Evolutionary conservation across 352 stramenopile species (phyloP), one percentile per base, ranked within the genome.

Genomic region (Phytophthora citricola): DNA sequence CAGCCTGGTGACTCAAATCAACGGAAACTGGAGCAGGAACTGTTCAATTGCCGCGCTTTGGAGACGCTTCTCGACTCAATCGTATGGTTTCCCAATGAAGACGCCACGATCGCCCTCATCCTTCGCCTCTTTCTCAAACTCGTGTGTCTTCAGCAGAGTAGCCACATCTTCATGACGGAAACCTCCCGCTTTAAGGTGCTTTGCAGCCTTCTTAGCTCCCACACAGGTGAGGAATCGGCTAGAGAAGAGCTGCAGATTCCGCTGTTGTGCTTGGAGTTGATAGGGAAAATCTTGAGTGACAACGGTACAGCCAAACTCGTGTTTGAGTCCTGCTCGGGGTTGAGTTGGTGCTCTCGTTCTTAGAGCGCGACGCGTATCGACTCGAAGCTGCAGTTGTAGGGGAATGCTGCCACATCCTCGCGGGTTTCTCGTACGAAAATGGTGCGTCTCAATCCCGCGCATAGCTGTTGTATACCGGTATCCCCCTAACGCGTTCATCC

Each of bases 381-480:
- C 50, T 66, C 8, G 67, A 85, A 39, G 44, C 64, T 32, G 49
- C 69, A 10, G 59, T 88, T 27, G 68, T 76, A 17, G 74, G 67
- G 9, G 79, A 89, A 58, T 80, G 78, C 43, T 82, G 73, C 59
- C 84, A 85, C 29, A 55, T 89, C 29, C 71, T 91, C n/a, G 69
- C 76, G 5, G 62, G 80, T 5, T 89, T 79, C 58, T 81, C 82
- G 1, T 83, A 81, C 67, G 66, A 86, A 24, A 81, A 88, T 67
- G 74, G 82, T 91, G 36, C 54, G 78, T 78, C n/a, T 7, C 32
- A 4, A 27, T 20, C 6, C 8, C 7, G 22, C 14, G 34, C 11
- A 38, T 38, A 51, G 11, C 4, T 34, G 36, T 39, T 38, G 1
- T 45, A 4, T 26, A 26, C 4, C 17, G 17, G 11, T 20, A 44